Evolutionary conservation across 768 basidiomycete genomes (phyloP), one percentile per base, ranked within the genome.

Genomic region (Coprinellus micaceus): DNA sequence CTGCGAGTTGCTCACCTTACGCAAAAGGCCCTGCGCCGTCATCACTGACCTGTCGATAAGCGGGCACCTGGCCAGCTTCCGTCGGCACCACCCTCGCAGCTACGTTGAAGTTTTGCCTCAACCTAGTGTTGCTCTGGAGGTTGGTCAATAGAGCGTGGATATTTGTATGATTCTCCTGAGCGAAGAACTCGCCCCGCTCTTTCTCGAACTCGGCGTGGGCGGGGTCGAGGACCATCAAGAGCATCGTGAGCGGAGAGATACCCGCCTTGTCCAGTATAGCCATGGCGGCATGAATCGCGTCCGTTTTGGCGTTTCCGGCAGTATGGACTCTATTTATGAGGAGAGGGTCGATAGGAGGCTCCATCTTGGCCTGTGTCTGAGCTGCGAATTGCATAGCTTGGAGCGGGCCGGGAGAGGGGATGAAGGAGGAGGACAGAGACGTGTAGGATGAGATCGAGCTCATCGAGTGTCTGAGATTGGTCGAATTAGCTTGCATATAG

Each of bases 401-500:
- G 40, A 10, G n/a, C 6, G 19, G 40, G n/a, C 6, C 6, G 19
- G 13, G 67, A 6, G 77, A 76, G 1, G 77, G 76, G 13, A 76
- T 74, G 2, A 76, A 75, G 7, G 82, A 79, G 56, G 74, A 78
- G 54, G 77, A 78, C 33, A 77, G 75, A 21, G 67, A 86, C 43
- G 85, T 84, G 63, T 80, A 76, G 19, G 77, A 82, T 2, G 52
- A 28, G 33, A 6, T 33, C 6, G 33, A 33, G 33, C 33, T 33
- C 33, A 33, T 33, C 7, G 33, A 33, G 33, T 33, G 33, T 33
- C 6, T 33, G 13, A 6, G 33, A 6, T 6, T 33, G 6, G 33
- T 6, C 33, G 33, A 13, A 13, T 13, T 33, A 6, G 33, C 13
- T 13, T 6, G 33, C 13, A 33, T 33, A 6, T 33, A 13, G 13